Conservation (phyloP, 148 eudicot species). For the Tetragonia tetragonoides region DNA sequence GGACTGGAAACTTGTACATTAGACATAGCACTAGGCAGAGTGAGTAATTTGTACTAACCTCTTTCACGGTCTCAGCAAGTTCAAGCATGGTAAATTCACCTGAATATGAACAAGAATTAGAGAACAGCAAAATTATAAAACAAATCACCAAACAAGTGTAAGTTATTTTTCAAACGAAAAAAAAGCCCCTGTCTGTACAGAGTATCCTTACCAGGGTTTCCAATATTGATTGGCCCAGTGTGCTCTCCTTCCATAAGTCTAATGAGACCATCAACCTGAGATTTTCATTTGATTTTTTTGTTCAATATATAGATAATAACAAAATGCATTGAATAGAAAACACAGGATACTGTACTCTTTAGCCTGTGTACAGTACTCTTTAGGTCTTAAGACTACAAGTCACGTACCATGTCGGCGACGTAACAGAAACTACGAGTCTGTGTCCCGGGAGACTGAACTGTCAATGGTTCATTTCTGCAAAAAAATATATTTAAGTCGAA, state of each 20-base stretch:
- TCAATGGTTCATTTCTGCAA: conserved; percentile 80
- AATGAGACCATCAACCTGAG: conserved; percentile 92
- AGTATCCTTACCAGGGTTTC: conserved; percentile 70
- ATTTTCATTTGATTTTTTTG: background rate
- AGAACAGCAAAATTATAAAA: background rate
- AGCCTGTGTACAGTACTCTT: too few relatives aligned
- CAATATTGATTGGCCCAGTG: conserved; percentile 95
- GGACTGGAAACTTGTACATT: too few relatives aligned
- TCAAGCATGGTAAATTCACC: conserved; percentile 99
- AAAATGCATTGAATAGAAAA: background rate
- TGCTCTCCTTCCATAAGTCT: conserved; percentile 94
- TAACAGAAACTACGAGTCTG: conserved; percentile 98
- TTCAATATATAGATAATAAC: background rate
- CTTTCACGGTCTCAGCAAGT: conserved; percentile 97
- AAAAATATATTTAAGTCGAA: background rate
- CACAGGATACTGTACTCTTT: background rate
- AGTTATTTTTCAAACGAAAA: background rate
- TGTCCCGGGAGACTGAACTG: conserved; percentile 95
- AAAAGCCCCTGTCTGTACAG: background rate
- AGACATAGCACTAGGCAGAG: too few relatives aligned
- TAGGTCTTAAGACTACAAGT: background rate
- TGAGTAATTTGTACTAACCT: conserved; percentile 43
- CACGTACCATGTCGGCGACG: conserved; percentile 93
- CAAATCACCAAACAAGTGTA: background rate
- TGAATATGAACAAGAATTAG: conserved; percentile 19